Conservation (phyloP, 257 asterid species). For the Perilla frutescens region DNA sequence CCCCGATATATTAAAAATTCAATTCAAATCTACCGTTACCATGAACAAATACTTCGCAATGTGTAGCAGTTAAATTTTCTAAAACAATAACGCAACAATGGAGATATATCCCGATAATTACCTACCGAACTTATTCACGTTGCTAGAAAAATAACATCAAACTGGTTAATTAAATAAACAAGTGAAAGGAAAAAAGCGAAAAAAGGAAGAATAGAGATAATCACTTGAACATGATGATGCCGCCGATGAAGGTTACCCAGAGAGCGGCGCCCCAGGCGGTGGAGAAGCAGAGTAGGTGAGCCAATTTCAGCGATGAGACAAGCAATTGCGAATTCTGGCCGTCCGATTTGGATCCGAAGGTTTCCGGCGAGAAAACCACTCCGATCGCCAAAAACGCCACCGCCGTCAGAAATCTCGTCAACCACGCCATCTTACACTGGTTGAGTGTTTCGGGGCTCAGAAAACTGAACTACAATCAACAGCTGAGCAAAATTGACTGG, state of each 20-base stretch:
- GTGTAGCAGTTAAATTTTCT: not conserved
- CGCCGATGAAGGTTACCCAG: constrained; percentile 99
- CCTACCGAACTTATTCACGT: not conserved
- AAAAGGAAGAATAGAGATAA: not conserved
- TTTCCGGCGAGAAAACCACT: constrained; percentile 83
- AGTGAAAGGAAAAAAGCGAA: not conserved
- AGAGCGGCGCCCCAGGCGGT: constrained; percentile 97
- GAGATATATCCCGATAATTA: not conserved
- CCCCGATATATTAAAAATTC: not conserved
- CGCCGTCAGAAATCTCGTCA: constrained; percentile 71
- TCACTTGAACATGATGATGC: constrained; percentile 99
- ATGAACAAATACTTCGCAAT: not conserved
- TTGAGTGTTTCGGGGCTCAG: not conserved
- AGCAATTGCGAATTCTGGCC: constrained; percentile 58
- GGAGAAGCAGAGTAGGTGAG: constrained; percentile 89
- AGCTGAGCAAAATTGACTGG: not conserved
- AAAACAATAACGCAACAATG: constrained; percentile 11
- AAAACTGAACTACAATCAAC: not conserved
- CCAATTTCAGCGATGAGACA: constrained; percentile 64
- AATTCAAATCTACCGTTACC: not conserved
- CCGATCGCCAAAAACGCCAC: constrained; percentile 87
- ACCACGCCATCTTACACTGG: constrained; percentile 72
- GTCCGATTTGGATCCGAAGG: constrained; percentile 76
- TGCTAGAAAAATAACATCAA: not conserved
- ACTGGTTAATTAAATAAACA: not conserved